These are phyloP conservation scores for Lactarius trivialis DNA, from an alignment of 768 basidiomycete species.

Conservation along the genomic window DNA sequence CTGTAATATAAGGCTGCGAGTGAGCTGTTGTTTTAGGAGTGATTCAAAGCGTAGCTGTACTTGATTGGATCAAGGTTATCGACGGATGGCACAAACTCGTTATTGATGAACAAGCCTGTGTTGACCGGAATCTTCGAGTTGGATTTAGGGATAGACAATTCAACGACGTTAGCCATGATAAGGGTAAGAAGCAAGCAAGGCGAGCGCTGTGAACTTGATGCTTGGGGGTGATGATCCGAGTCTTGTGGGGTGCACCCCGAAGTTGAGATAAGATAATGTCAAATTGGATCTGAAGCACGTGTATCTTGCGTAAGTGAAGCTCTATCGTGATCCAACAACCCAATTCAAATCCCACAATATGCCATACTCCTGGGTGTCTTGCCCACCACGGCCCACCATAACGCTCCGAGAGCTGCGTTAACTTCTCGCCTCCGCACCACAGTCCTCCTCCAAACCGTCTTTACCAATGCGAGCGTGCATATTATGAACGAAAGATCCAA, in stretches of 20 bases:
- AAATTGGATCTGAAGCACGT: not conserved
- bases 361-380: constrained; percentile 42
- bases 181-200: not conserved
- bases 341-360: constrained; percentile 39
- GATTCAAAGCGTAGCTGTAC: constrained; percentile 34
- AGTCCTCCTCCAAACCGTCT: constrained; percentile 58
- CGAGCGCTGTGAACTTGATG: not conserved
- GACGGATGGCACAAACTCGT: constrained; percentile 74
- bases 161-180: constrained; percentile 23
- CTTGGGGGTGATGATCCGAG: too few species aligned
- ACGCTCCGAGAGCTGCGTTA: constrained; percentile 49
- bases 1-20: constrained; percentile 2
- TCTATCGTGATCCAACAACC: not conserved
- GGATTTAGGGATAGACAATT: constrained; percentile 27
- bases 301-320: not conserved
- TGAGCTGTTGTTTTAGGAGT: not conserved
- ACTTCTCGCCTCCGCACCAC: constrained; percentile 67
- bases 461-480: constrained; percentile 52
- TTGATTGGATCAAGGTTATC: constrained; percentile 59
- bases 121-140: constrained; percentile 48
- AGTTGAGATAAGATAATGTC: not conserved
- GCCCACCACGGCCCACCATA: constrained; percentile 70
- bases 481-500: constrained; percentile 74
- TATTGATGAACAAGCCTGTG: constrained; percentile 88
- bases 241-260: not conserved